Conservation (phyloP, 2,329 filamentous ascomycete genomes). For the Periglandula ipomoeae region DNA sequence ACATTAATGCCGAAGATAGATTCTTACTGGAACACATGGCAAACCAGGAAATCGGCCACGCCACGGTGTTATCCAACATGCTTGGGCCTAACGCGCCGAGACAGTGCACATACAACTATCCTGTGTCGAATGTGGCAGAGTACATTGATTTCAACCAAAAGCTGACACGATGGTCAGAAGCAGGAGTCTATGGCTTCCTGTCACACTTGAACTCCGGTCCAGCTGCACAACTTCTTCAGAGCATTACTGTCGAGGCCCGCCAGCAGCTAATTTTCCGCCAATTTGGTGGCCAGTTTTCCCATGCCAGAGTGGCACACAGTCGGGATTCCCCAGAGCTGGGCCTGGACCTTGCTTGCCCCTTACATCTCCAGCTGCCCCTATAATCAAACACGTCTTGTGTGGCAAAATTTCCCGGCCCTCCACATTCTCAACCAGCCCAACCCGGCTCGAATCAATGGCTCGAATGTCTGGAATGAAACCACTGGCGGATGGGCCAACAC, state of each 20-base stretch:
- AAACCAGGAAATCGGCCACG: conserved; percentile 68
- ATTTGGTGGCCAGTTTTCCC: conserved; percentile 67
- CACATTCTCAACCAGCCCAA: conserved; percentile 70
- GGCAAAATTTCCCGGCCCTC: conserved; percentile 76
- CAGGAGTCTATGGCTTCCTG: conserved; percentile 73
- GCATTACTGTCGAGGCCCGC: conserved; percentile 68
- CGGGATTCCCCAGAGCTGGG: conserved; percentile 75
- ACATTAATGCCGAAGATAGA: conserved; percentile 60
- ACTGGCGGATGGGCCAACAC: conserved; percentile 49
- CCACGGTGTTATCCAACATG: conserved; percentile 69
- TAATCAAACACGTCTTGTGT: conserved; percentile 64
- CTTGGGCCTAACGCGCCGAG: conserved; percentile 60
- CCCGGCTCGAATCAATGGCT: conserved; percentile 55
- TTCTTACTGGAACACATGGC: conserved; percentile 68
- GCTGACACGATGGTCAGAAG: conserved; percentile 72
- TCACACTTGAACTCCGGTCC: conserved; percentile 69
- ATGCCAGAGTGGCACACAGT: conserved; percentile 78
- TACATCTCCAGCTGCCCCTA: conserved; percentile 70
- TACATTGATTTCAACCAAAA: conserved; percentile 81
- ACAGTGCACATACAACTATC: conserved; percentile 78
- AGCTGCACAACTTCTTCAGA: conserved; percentile 62
- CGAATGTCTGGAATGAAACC: conserved; percentile 54
- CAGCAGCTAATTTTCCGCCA: conserved; percentile 83
- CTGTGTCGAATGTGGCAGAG: conserved; percentile 63
- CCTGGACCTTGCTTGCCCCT: conserved; percentile 72